Percentiles rank a stretch among this genome's conserved stretches.
phyloP scores from a whole-genome alignment of 306 rosid species.

The Trifolium dubium region DNA sequence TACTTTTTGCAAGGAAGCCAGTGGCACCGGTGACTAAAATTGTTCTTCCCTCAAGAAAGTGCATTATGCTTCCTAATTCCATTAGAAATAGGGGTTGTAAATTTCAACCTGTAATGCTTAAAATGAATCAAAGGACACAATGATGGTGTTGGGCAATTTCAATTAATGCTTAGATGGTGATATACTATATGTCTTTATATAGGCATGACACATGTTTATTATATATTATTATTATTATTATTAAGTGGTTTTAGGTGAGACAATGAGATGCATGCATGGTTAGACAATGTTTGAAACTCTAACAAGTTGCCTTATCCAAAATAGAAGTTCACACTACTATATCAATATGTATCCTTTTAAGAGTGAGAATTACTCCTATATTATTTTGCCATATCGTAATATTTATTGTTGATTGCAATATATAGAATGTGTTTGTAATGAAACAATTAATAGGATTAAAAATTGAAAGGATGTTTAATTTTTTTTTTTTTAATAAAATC shows the following conservation, averaged over 20 bases:
- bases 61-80: slow-evolving; percentile 49
- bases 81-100: slow-evolving; percentile 18
- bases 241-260: neutral
- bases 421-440: too few species aligned
- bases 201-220: neutral
- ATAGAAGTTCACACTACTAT: too few species aligned
- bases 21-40: slow-evolving; percentile 74
- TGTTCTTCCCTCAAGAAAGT: slow-evolving; percentile 55
- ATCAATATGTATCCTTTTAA: too few species aligned
- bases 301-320: too few species aligned
- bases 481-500: too few species aligned
- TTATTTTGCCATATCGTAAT: too few species aligned
- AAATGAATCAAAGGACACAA: too few species aligned
- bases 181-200: slow-evolving; percentile 8
- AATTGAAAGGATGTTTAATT: too few species aligned
- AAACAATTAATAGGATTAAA: too few species aligned
- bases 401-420: too few species aligned
- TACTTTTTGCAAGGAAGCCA: slow-evolving; percentile 80
- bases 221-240: neutral
- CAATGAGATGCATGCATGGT: neutral
- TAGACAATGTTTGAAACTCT: neutral
- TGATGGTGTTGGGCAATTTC: neutral
- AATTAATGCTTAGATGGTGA: neutral
- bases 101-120: neutral
- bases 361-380: too few species aligned